Evolutionary conservation across 75 land plant genomes (phyloP), one percentile per base, ranked within the genome.

Genomic region (Azolla pinnata): DNA sequence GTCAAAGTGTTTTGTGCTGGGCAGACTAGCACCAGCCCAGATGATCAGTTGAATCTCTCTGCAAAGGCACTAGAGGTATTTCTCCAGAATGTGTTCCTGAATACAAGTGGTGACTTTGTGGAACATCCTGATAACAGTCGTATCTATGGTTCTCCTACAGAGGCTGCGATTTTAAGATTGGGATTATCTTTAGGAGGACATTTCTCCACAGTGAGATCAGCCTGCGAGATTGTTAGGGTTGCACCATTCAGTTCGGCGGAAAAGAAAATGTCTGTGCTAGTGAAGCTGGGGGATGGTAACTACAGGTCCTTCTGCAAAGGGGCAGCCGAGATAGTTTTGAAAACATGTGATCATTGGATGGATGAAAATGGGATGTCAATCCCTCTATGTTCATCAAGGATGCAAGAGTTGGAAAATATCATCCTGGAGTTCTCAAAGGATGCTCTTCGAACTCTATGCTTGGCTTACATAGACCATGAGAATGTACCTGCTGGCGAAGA

Each of bases 201-300:
- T 65, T 90, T 81, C 63, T 72, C 73, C 23, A 72, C 44, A 17
- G 81, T 67, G 27, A 67, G 88, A 18, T 64, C 72, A 34, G 65
- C 66, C 65, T 66, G 51, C 18, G 80, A 71, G 49, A 56, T 91
- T 42, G 63, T 91, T 8, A 81, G 84, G 63, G 76, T 84, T 33
- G 97, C 87, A 58, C 93, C 97, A 5, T 92, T 92, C 68, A 92
- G 82, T 60, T 92, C 97, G 5, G 25, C 49, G 31, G 87, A 76
- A 68, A 92, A 92, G 62, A 73, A 76, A 55, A 92, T 92, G 97
- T 83, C 79, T 20, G 88, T 92, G 17, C 71, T 89, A 21, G 61
- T 85, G 42, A 70, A 75, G 58, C 70, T 74, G 56, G 73, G 79
- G 26, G 77, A 61, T 42, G 90, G 82, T 57, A 64, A 68, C 4